phyloP scores from a whole-genome alignment of 2,329 filamentous ascomycete genomes.

The Aspergillus luchuensis region DNA sequence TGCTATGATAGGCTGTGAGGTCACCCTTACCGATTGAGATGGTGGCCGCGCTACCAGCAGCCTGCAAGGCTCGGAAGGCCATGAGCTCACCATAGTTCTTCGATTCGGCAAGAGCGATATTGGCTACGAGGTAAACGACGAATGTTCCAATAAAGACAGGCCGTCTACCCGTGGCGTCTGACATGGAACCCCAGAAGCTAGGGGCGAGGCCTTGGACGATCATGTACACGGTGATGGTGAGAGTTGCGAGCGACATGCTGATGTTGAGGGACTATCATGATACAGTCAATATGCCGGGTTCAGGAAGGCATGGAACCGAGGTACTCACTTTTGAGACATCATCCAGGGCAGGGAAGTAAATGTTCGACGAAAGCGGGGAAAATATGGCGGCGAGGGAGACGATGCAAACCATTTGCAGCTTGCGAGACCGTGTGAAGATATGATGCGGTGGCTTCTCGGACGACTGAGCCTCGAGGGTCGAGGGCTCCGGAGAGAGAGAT shows the following conservation, averaged over 20 bases:
- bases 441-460: not conserved
- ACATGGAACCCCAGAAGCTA: slow-evolving; percentile 52
- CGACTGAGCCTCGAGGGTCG: slow-evolving; percentile 1
- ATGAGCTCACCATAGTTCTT: slow-evolving; percentile 47
- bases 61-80: slow-evolving; percentile 52
- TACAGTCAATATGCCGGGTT: not conserved
- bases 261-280: slow-evolving; percentile 21
- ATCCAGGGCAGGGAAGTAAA: slow-evolving; percentile 49
- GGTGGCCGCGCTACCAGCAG: slow-evolving; percentile 52
- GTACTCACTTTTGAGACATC: slow-evolving; percentile 4
- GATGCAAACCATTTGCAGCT: slow-evolving; percentile 12
- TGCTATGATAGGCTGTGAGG: not conserved
- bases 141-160: slow-evolving; percentile 51
- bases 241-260: slow-evolving; percentile 32
- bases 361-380: slow-evolving; percentile 49
- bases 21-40: slow-evolving; percentile 47
- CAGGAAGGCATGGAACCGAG: slow-evolving; percentile 22
- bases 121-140: slow-evolving; percentile 51
- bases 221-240: slow-evolving; percentile 51
- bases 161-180: slow-evolving; percentile 51
- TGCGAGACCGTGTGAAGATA: slow-evolving; percentile 6
- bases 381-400: slow-evolving; percentile 25
- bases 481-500: not conserved
- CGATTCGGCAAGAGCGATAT: slow-evolving; percentile 45
- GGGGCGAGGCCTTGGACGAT: slow-evolving; percentile 56